Base-by-base conservation (phyloP, 129 eudicot species). In the Ambrosia artemisiifolia region DNA sequence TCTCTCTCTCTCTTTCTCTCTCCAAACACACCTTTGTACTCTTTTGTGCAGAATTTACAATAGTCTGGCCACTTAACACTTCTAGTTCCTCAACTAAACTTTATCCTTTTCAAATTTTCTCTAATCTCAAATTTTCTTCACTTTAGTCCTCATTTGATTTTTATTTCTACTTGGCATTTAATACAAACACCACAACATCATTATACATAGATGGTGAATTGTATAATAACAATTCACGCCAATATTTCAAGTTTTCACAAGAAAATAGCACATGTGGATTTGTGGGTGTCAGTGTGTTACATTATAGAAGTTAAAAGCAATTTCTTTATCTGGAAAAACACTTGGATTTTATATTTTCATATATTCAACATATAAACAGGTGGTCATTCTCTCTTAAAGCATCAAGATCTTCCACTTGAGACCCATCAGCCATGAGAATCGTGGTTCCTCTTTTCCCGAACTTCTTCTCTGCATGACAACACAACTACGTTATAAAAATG, bases 341-440 rank as follows among this genome's bases (percentile, higher is more conserved):
- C 62, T 73, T 73, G 49, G 56, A 5, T 4, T 28, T 72, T 44
- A 40, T 57, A 56, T 44, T 44, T 32, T 72, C 77, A 63, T 35
- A 54, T 49, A 63, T 63, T 78, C 71, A 85, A 71, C 73, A 79
- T 47, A 91, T 84, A 72, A 70, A 88, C 67, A 91, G 65, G 83
- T 82, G 90, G 68, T 85, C 97, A 71, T 85, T 80, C 79, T 88
- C 92, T 83, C 95, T 83, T 80, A 91, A 36, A 72, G 83, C 86
- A 66, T 69, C 60, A 74, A 85, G 75, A 65, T 91, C 97, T 80
- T 91, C 97, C 81, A 88, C 90, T 75, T 83, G 75, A 72, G 92
- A 83, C 62, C 86, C 90, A 80, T 91, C 92, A 28, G 84, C 92
- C 95, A 88, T 83, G 71, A 80, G 83, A 78, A 83, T 71, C 66